These are phyloP conservation scores for Oenanthe javanica DNA, from an alignment of 140 eudicot species.

Conservation along the genomic window DNA sequence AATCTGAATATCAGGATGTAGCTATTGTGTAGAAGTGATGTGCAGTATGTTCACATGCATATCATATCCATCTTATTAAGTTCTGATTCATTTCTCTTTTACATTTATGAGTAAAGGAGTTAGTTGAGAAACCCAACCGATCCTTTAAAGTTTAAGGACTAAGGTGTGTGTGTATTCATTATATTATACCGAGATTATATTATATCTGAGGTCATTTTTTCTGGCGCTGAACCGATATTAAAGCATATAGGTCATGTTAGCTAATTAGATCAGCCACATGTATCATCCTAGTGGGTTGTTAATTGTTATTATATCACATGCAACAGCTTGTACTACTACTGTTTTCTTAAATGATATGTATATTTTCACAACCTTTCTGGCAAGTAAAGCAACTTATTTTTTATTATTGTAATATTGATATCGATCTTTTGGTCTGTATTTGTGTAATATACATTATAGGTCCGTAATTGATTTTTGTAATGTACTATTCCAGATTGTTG, in stretches of 20 bases:
- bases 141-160: not conserved
- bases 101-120: not conserved
- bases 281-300: not conserved
- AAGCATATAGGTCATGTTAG: not conserved
- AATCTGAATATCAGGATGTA: not conserved
- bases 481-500: conserved; percentile 48
- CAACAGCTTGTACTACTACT: not conserved
- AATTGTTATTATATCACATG: not conserved
- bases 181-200: not conserved
- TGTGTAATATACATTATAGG: not conserved
- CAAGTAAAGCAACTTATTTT: not conserved
- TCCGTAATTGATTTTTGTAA: conserved; percentile 2
- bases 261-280: not conserved
- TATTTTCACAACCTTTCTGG: not conserved
- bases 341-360: not conserved
- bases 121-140: not conserved
- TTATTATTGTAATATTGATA: not conserved
- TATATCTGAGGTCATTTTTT: not conserved
- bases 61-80: not conserved
- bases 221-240: not conserved
- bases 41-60: not conserved
- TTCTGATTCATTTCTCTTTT: not conserved
- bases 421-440: not conserved
- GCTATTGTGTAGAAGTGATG: not conserved
- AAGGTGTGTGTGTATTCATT: not conserved